Percentiles rank a stretch among this genome's conserved stretches.
Evolutionary conservation across 371 early-diverging fungal genomes (phyloP).

Genomic region (Polyrhizophydium stewartii): DNA sequence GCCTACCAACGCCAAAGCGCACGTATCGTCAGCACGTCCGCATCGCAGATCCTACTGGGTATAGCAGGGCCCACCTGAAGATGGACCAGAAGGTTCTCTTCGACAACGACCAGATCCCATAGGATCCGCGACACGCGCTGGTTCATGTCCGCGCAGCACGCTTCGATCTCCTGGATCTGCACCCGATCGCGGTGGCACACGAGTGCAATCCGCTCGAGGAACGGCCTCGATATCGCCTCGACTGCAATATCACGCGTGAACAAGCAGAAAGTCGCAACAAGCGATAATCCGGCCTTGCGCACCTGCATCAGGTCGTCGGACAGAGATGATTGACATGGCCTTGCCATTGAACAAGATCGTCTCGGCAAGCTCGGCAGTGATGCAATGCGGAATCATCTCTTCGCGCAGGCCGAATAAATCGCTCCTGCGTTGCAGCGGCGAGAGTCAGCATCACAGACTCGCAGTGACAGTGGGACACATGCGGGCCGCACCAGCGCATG

Average conservation of each 20-base stretch:
- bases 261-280: too few relatives aligned
- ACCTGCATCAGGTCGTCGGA: constrained; percentile 12
- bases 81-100: constrained; percentile 51
- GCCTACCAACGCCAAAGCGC: constrained; percentile 20
- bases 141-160: constrained; percentile 38
- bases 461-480: too few relatives aligned
- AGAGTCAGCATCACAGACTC: too few relatives aligned
- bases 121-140: constrained; percentile 60
- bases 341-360: constrained; percentile 73
- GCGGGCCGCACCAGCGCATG: too few relatives aligned
- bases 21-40: background rate
- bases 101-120: constrained; percentile 64
- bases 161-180: constrained; percentile 9
- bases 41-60: background rate
- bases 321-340: constrained; percentile 55
- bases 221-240: too few relatives aligned
- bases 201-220: too few relatives aligned
- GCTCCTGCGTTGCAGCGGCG: too few relatives aligned
- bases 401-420: background rate
- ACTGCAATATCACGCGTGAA: too few relatives aligned
- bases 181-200: too few relatives aligned
- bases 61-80: constrained; percentile 26
- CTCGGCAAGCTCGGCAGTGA: constrained; percentile 48
- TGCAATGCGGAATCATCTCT: constrained; percentile 45
- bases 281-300: too few relatives aligned